A percentile compares a stretch with the other conserved stretches of the same genome.
phyloP scores from a whole-genome alignment of 495 filamentous ascomycete genomes.

The Aspergillus bertholletiae region DNA sequence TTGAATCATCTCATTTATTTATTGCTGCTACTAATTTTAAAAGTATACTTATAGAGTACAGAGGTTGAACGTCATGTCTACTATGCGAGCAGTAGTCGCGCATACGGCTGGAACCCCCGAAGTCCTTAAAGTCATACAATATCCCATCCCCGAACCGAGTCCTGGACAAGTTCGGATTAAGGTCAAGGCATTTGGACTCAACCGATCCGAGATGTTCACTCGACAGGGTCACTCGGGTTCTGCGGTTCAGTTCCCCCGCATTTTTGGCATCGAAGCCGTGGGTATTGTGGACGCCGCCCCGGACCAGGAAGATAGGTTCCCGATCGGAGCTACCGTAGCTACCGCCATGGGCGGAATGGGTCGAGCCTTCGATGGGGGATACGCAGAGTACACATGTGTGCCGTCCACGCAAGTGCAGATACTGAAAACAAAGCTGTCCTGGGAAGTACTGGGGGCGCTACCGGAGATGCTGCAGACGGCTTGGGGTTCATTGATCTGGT shows the following conservation, averaged over 20 bases:
- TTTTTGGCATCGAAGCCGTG: constrained; percentile 51
- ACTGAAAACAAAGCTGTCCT: constrained; percentile 31
- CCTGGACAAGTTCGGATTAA: constrained; percentile 43
- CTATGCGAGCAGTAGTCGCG: constrained; percentile 41
- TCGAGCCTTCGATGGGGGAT: constrained; percentile 48
- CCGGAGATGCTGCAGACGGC: constrained; percentile 57
- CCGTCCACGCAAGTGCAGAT: constrained; percentile 40
- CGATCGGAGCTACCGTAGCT: constrained; percentile 39
- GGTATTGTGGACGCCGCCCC: constrained; percentile 42
- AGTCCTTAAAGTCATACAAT: constrained; percentile 33
- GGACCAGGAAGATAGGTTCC: constrained; percentile 26
- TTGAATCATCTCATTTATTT: too few species aligned
- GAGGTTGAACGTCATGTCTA: constrained; percentile 3
- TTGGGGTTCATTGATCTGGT: constrained; percentile 40
- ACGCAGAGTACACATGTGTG: constrained; percentile 51
- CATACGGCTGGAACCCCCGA: constrained; percentile 31
- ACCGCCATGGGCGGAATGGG: constrained; percentile 55
- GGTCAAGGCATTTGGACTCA: constrained; percentile 50
- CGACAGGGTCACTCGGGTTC: constrained; percentile 42
- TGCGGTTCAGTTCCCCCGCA: constrained; percentile 43
- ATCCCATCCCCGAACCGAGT: constrained; percentile 34
- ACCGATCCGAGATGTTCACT: constrained; percentile 55
- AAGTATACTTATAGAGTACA: not conserved
- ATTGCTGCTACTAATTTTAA: not conserved
- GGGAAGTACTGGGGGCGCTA: constrained; percentile 45